A percentile compares a stretch with the other conserved stretches of the same genome.
phyloP scores from a whole-genome alignment of 139 green algal genomes.

The Yamagishiella unicocca region DNA sequence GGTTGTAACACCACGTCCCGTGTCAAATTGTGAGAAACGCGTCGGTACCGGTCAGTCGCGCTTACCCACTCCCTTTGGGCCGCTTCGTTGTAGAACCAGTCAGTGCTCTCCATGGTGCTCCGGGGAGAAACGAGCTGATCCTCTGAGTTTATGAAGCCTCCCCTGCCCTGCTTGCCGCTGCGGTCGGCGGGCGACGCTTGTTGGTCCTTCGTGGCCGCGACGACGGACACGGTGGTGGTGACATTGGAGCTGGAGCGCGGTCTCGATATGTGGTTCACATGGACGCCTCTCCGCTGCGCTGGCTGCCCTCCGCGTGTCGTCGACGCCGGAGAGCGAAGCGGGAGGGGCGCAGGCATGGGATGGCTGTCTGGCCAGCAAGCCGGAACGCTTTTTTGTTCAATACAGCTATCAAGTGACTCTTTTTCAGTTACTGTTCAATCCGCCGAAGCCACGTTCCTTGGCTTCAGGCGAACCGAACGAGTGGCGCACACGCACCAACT shows the following conservation, averaged over 20 bases:
- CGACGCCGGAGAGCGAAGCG: neutral
- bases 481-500: neutral
- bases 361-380: no score
- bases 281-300: neutral
- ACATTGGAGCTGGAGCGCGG: neutral
- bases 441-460: neutral
- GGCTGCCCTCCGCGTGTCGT: neutral
- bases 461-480: neutral
- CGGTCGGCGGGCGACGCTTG: neutral
- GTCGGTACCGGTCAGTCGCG: neutral
- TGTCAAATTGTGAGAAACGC: neutral
- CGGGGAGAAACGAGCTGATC: conserved; percentile 6
- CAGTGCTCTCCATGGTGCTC: neutral
- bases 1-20: no score
- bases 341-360: neutral
- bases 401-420: no score
- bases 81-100: conserved; percentile 40
- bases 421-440: no score
- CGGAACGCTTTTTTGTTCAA: no score
- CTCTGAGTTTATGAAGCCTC: neutral
- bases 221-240: neutral
- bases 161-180: neutral
- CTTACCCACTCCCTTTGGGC: conserved; percentile 39
- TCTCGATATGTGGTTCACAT: neutral
- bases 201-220: neutral